Percentiles rank a stretch among this genome's conserved stretches.
Evolutionary conservation across 2,329 filamentous ascomycete species (phyloP).

Genomic region (Orbilia ellipsospora): DNA sequence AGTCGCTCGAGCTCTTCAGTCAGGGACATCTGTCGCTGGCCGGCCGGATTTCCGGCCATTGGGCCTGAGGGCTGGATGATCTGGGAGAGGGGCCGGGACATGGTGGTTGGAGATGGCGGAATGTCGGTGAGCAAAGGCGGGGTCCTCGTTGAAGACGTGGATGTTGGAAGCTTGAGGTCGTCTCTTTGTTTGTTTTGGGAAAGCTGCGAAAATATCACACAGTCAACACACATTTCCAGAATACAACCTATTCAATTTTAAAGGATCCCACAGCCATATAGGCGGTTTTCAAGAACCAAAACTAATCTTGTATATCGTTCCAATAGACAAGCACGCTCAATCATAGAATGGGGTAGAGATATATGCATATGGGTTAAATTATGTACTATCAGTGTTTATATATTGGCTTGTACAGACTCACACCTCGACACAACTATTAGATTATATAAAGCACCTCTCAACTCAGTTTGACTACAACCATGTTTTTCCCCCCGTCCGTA

Average conservation of each 20-base stretch:
- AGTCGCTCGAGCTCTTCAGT: conserved; percentile 96
- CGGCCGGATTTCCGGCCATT: conserved; percentile 36
- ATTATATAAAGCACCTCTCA: neutral
- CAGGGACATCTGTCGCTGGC: conserved; percentile 70
- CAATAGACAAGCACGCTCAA: no score
- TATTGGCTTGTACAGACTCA: no score
- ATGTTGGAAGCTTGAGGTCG: conserved; percentile 6
- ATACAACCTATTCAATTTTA: no score
- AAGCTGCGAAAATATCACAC: neutral
- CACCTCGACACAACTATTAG: neutral
- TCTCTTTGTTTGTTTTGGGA: conserved; percentile 21
- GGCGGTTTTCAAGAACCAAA: no score
- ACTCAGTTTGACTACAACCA: no score
- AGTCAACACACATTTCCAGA: no score
- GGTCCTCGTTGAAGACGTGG: conserved; percentile 1
- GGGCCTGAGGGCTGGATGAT: conserved; percentile 43
- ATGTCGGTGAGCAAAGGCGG: conserved; percentile 1
- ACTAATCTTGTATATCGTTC: no score
- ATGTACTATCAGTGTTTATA: no score
- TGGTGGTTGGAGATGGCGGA: neutral
- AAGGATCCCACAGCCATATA: no score
- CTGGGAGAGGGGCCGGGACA: conserved; percentile 48
- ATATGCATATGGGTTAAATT: no score
- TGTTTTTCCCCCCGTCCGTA: no score
- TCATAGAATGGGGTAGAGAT: no score